Conservation (phyloP, 345 rosid genomes). For the Eucalyptus shirleyi region DNA sequence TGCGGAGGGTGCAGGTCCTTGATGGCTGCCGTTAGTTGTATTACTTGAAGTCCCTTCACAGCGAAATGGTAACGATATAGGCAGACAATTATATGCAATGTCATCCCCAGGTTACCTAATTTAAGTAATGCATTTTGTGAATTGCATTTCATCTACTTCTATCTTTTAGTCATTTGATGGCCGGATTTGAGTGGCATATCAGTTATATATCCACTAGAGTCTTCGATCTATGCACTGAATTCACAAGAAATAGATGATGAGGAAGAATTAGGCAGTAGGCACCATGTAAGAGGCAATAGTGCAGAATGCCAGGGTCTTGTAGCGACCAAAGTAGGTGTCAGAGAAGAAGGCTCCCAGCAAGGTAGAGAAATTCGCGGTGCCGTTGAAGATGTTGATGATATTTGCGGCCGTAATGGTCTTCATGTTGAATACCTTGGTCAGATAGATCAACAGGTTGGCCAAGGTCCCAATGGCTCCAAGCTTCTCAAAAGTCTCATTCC, state of each 20-base stretch:
- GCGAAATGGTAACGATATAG: neutral
- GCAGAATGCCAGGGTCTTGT: slow-evolving; percentile 58
- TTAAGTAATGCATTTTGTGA: neutral
- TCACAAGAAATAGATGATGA: neutral
- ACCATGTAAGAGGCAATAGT: slow-evolving; percentile 58
- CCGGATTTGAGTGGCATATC: neutral
- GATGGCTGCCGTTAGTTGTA: slow-evolving; percentile 55
- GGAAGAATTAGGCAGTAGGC: neutral
- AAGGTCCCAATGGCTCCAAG: slow-evolving; percentile 75
- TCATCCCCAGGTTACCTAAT: neutral
- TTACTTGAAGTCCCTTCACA: slow-evolving; percentile 43
- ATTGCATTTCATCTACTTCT: neutral
- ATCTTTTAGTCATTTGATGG: neutral
- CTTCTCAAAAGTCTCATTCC: slow-evolving; percentile 89
- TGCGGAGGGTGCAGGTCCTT: slow-evolving; percentile 36
- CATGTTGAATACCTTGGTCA: slow-evolving; percentile 65
- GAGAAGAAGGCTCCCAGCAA: slow-evolving; percentile 64
- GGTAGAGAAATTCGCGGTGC: slow-evolving; percentile 65
- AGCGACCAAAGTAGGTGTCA: slow-evolving; percentile 86
- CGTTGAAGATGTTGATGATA: slow-evolving; percentile 52
- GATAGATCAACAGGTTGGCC: slow-evolving; percentile 64
- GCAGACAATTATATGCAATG: neutral
- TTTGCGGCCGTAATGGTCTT: slow-evolving; percentile 62
- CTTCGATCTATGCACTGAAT: neutral
- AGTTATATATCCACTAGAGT: neutral